These are phyloP conservation scores for Ophiocordyceps robertsii DNA, from an alignment of 2,329 filamentous ascomycete genomes.

Conservation along the genomic window DNA sequence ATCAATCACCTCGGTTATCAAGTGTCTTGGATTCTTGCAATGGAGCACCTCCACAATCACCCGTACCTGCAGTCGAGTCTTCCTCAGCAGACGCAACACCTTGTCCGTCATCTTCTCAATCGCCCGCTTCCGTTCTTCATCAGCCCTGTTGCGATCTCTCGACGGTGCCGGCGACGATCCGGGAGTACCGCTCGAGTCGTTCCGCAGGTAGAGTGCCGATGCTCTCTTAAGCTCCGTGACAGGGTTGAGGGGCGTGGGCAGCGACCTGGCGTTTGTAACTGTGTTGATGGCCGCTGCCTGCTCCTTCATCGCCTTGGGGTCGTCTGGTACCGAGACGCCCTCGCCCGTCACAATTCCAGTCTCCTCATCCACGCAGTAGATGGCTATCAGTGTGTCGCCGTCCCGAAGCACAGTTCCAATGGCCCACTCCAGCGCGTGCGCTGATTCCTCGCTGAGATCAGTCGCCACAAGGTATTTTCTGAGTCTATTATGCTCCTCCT, in stretches of 20 bases:
- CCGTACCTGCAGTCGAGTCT: slow-evolving; percentile 83
- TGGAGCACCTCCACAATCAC: slow-evolving; percentile 94
- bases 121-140: slow-evolving; percentile 68
- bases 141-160: slow-evolving; percentile 42
- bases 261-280: slow-evolving; percentile 32
- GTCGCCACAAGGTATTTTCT: slow-evolving; percentile 93
- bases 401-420: slow-evolving; percentile 90
- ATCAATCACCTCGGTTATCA: slow-evolving; percentile 96
- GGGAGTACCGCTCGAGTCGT: slow-evolving; percentile 19
- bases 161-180: slow-evolving; percentile 33
- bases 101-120: slow-evolving; percentile 75
- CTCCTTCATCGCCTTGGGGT: slow-evolving; percentile 61
- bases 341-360: slow-evolving; percentile 38
- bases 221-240: slow-evolving; percentile 19
- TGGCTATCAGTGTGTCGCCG: slow-evolving; percentile 83
- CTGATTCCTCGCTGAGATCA: slow-evolving; percentile 85
- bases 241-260: slow-evolving; percentile 16
- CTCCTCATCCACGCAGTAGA: slow-evolving; percentile 91
- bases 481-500: slow-evolving; percentile 64
- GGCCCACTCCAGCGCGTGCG: slow-evolving; percentile 93
- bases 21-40: slow-evolving; percentile 92
- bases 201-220: slow-evolving; percentile 13
- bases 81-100: slow-evolving; percentile 73
- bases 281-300: slow-evolving; percentile 59
- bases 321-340: slow-evolving; percentile 51